A percentile compares a stretch with the other conserved stretches of the same genome.
phyloP scores from a whole-genome alignment of 805 yeast species.

The Saturnispora mendoncae region DNA sequence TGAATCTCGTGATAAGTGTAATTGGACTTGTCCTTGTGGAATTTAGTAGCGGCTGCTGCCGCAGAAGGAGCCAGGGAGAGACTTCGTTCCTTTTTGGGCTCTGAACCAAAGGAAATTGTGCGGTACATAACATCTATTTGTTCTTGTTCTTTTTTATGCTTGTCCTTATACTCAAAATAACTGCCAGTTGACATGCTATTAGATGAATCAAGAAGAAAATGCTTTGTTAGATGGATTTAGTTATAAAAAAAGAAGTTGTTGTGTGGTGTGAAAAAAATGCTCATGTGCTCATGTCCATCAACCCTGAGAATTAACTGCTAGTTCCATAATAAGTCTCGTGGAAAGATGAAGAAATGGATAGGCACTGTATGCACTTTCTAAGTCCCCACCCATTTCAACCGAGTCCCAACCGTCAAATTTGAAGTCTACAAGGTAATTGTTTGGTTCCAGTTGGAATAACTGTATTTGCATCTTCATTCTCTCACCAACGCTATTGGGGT shows the following conservation, averaged over 20 bases:
- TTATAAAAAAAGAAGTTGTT: not conserved
- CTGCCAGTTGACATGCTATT: constrained; percentile 1
- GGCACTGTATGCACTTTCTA: constrained; percentile 85
- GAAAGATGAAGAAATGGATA: constrained; percentile 92
- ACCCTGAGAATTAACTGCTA: constrained; percentile 84
- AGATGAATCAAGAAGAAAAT: no score
- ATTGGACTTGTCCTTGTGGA: not conserved
- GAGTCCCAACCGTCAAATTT: constrained; percentile 97
- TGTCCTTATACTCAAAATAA: no score
- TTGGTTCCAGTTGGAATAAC: constrained; percentile 89
- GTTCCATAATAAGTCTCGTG: constrained; percentile 87
- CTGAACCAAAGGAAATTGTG: constrained; percentile 4
- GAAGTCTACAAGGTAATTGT: constrained; percentile 91
- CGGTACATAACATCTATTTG: constrained; percentile 4
- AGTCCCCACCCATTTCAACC: constrained; percentile 45
- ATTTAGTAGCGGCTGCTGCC: not conserved
- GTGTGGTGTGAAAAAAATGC: not conserved
- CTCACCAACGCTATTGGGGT: constrained; percentile 44
- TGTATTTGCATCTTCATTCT: constrained; percentile 96
- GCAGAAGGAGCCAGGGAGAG: constrained; percentile 1
- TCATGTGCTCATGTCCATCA: constrained; percentile 7
- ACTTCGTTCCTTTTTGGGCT: constrained; percentile 5
- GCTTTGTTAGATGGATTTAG: not conserved
- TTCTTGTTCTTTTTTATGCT: not conserved
- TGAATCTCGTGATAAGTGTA: constrained; percentile 20